Percentiles rank a stretch among this genome's conserved stretches.
These are phyloP conservation scores for Chamaecrista fasciculata DNA, from an alignment of 306 rosid genomes.

Conservation along the genomic window DNA sequence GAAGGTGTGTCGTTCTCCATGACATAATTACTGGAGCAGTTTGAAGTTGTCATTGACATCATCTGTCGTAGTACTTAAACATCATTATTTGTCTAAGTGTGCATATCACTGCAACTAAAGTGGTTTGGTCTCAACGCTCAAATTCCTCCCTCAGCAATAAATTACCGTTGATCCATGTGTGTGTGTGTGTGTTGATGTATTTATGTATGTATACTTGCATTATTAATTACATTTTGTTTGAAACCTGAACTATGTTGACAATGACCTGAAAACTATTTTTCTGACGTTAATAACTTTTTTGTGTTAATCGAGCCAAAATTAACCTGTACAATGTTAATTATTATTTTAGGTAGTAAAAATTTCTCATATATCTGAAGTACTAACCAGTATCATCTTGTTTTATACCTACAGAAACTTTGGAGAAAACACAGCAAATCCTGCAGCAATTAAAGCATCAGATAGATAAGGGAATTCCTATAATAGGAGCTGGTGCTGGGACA, in stretches of 20 bases:
- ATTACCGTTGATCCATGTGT: too few relatives aligned
- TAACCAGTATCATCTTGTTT: slow-evolving; percentile 12
- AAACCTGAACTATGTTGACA: slow-evolving; percentile 24
- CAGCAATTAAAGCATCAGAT: slow-evolving; percentile 72
- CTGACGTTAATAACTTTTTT: slow-evolving; percentile 8
- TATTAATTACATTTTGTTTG: background rate
- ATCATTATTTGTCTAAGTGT: background rate
- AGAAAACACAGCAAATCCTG: slow-evolving; percentile 59
- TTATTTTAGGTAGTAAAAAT: slow-evolving; percentile 6
- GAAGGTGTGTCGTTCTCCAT: background rate
- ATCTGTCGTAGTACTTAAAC: background rate
- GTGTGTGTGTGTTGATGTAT: too few relatives aligned
- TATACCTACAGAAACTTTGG: slow-evolving; percentile 64
- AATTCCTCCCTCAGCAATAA: background rate
- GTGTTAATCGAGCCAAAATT: slow-evolving; percentile 6
- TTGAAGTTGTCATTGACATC: background rate
- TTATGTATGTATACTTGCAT: background rate
- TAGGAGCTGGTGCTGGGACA: slow-evolving; percentile 96
- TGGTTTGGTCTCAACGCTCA: slow-evolving; percentile 1
- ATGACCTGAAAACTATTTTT: background rate
- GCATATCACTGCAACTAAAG: background rate
- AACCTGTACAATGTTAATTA: background rate
- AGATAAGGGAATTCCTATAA: slow-evolving; percentile 60
- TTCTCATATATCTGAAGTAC: background rate
- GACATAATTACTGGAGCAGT: background rate